Percentiles rank a stretch among this genome's conserved stretches.
phyloP scores from a whole-genome alignment of 331 rosid genomes.

The Quercus phellos region DNA sequence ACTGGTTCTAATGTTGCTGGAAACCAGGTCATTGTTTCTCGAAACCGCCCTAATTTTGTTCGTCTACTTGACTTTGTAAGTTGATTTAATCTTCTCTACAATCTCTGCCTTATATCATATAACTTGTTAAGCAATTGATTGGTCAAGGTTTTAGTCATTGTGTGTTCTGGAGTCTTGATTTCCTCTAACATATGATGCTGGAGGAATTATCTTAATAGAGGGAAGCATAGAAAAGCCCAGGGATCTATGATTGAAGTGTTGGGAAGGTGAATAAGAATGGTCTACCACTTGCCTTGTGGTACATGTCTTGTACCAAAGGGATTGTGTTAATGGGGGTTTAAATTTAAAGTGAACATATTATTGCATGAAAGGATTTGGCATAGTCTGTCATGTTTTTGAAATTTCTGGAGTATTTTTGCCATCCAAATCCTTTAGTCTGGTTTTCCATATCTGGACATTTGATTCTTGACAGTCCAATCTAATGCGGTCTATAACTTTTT shows the following conservation, averaged over 20 bases:
- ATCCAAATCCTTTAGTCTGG: not conserved
- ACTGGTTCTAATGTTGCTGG: constrained; percentile 43
- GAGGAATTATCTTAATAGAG: not conserved
- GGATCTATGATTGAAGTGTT: not conserved
- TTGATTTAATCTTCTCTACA: constrained; percentile 1
- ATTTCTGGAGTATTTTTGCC: not conserved
- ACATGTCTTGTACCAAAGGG: not conserved
- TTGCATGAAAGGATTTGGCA: constrained; percentile 1
- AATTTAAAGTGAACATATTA: not conserved
- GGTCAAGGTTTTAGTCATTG: not conserved
- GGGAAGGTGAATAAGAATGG: constrained; percentile 5
- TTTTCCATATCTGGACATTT: not conserved
- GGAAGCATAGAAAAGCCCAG: not conserved
- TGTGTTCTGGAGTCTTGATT: not conserved
- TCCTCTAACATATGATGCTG: not conserved
- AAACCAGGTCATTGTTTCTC: constrained; percentile 48
- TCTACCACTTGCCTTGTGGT: not conserved
- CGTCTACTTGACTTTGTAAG: constrained; percentile 85
- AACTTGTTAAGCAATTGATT: not conserved
- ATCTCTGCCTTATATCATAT: not conserved
- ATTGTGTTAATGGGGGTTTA: constrained; percentile 1
- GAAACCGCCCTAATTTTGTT: constrained; percentile 40
- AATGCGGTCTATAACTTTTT: not conserved
- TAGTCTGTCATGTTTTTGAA: not conserved
- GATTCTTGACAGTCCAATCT: not conserved